Evolutionary conservation across 1,284 basidiomycete species (phyloP).

Genomic region (Cutaneotrichosporon curvatum): DNA sequence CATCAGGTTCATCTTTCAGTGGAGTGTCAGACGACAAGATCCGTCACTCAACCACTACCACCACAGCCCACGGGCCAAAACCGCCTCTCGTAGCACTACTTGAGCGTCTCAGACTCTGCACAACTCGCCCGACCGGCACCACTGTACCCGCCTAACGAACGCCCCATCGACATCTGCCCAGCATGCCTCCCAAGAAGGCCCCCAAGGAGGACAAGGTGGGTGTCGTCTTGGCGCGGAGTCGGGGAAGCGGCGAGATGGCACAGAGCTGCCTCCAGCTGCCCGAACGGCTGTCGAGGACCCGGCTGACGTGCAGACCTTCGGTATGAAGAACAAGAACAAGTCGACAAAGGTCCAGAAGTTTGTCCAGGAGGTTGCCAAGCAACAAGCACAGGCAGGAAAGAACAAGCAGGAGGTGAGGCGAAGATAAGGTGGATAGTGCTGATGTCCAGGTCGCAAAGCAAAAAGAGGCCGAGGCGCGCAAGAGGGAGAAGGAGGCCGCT

Average conservation of each 20-base stretch:
- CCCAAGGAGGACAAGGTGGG: slow-evolving; percentile 35
- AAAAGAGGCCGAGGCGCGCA: slow-evolving; percentile 68
- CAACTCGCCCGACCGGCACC: neutral
- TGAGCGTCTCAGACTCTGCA: neutral
- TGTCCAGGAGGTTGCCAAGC: slow-evolving; percentile 69
- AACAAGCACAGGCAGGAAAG: slow-evolving; percentile 61
- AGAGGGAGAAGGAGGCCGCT: slow-evolving; percentile 70
- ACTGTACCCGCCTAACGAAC: neutral
- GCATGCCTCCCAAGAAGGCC: slow-evolving; percentile 40
- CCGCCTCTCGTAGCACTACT: too few species aligned
- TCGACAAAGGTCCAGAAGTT: slow-evolving; percentile 85
- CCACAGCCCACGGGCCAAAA: too few species aligned
- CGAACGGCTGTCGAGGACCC: neutral
- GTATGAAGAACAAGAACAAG: slow-evolving; percentile 96
- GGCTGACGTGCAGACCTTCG: slow-evolving; percentile 53
- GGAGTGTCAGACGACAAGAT: too few species aligned
- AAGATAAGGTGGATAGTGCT: neutral
- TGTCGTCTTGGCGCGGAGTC: slow-evolving; percentile 5
- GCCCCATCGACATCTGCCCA: slow-evolving; percentile 11
- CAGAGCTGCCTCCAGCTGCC: neutral
- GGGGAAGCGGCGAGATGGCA: neutral
- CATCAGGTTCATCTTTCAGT: too few species aligned
- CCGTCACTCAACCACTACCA: too few species aligned
- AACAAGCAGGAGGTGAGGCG: slow-evolving; percentile 55
- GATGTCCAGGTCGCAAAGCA: slow-evolving; percentile 62